Percentiles rank a stretch among this genome's conserved stretches.
These are phyloP conservation scores for Rhizophagus prolifer DNA, from an alignment of 192 early-diverging fungal species.

Conservation along the genomic window DNA sequence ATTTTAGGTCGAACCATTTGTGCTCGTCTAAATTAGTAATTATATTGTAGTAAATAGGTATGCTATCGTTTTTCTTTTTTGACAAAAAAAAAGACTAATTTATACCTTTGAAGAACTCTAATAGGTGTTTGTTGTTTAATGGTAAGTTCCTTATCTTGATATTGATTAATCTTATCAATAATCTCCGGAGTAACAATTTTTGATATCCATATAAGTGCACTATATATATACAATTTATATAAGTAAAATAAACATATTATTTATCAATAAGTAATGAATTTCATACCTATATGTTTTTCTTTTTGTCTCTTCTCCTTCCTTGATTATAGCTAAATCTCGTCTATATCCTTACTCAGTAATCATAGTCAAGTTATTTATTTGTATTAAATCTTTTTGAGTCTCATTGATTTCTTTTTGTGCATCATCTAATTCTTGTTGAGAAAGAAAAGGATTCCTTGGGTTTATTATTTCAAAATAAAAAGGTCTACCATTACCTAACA, in stretches of 20 bases:
- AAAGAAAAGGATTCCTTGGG: slow-evolving; percentile 54
- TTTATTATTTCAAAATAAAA: slow-evolving; percentile 90
- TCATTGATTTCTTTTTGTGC: slow-evolving; percentile 48
- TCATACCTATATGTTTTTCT: slow-evolving; percentile 59
- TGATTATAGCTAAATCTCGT: slow-evolving; percentile 61
- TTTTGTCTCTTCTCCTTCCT: slow-evolving; percentile 75
- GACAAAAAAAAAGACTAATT: background rate
- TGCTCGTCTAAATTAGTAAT: slow-evolving; percentile 41
- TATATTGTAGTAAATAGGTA: too few relatives aligned
- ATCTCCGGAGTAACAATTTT: slow-evolving; percentile 49
- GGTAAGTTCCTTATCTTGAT: slow-evolving; percentile 45
- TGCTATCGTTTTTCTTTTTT: too few relatives aligned
- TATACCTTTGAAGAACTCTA: slow-evolving; percentile 68
- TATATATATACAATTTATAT: slow-evolving; percentile 15
- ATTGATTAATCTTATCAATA: slow-evolving; percentile 53
- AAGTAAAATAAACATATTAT: background rate
- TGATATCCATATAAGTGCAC: slow-evolving; percentile 70
- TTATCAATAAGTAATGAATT: too few relatives aligned
- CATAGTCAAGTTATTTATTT: slow-evolving; percentile 48
- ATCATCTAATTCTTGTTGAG: slow-evolving; percentile 39
- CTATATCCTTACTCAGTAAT: slow-evolving; percentile 45
- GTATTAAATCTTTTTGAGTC: slow-evolving; percentile 51
- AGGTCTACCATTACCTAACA: slow-evolving; percentile 88
- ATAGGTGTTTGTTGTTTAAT: slow-evolving; percentile 72
- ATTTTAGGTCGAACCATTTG: slow-evolving; percentile 57